Conservation (phyloP, 768 basidiomycete genomes). For the Boletus vermiculosoides region DNA sequence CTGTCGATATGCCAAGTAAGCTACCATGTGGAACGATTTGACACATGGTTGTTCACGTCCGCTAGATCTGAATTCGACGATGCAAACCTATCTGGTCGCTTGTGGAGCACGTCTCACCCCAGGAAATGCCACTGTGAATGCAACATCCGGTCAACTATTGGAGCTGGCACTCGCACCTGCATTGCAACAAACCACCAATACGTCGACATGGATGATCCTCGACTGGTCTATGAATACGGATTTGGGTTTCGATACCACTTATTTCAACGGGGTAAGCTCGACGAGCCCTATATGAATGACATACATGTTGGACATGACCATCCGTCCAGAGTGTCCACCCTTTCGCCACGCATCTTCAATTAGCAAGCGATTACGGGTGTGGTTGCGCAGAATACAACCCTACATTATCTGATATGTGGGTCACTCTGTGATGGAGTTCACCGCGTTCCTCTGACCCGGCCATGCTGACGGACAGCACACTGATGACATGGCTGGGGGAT, state of each 20-base stretch:
- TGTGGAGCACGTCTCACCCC: background rate
- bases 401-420: background rate
- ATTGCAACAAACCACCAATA: no score
- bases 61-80: background rate
- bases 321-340: background rate
- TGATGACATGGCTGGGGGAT: no score
- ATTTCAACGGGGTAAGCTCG: background rate
- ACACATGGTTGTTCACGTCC: background rate
- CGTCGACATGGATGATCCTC: no score
- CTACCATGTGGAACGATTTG: background rate
- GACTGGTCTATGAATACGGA: no score
- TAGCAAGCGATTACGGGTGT: background rate
- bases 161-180: background rate
- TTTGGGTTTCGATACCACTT: background rate
- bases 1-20: background rate
- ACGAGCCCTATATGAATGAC: no score
- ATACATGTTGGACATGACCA: background rate
- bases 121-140: background rate
- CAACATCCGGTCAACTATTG: background rate
- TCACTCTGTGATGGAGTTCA: background rate
- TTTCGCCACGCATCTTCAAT: background rate
- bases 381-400: background rate
- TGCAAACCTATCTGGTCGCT: background rate
- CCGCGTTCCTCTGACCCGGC: background rate
- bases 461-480: background rate